A percentile compares a stretch with the other conserved stretches of the same genome.
Evolutionary conservation across 768 basidiomycete genomes (phyloP).

Genomic region (Phylloporus sp.): DNA sequence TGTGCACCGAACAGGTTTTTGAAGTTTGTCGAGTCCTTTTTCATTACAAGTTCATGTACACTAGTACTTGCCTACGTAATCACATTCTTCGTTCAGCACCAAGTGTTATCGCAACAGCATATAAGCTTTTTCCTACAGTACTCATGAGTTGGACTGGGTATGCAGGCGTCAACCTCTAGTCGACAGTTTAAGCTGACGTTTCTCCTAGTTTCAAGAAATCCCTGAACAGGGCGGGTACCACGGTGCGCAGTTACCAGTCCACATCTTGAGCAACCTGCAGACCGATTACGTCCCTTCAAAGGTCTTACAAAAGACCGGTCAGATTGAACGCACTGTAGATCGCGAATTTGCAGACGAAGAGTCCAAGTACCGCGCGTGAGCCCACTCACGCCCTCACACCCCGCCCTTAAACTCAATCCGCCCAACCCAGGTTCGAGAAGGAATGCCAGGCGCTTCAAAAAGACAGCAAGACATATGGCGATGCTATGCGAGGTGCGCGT

Average conservation of each 20-base stretch:
- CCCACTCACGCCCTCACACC: background rate
- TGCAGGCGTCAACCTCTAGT: background rate
- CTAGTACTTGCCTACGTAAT: constrained; percentile 16
- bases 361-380: constrained; percentile 84
- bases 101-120: too few relatives aligned
- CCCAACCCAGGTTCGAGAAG: constrained; percentile 78
- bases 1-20: background rate
- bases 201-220: constrained; percentile 83
- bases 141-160: constrained; percentile 59
- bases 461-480: constrained; percentile 91
- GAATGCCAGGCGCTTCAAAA: constrained; percentile 92
- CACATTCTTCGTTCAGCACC: too few relatives aligned
- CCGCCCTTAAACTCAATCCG: constrained; percentile 1
- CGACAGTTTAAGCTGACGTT: background rate
- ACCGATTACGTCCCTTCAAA: constrained; percentile 28
- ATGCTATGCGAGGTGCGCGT: constrained; percentile 83
- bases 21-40: background rate
- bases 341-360: constrained; percentile 92
- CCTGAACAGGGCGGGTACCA: constrained; percentile 87
- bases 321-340: constrained; percentile 94
- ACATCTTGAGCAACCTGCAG: background rate
- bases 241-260: constrained; percentile 44
- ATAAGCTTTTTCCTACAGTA: background rate
- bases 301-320: constrained; percentile 97
- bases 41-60: constrained; percentile 2